Percentiles rank a stretch among this genome's conserved stretches.
phyloP scores from a whole-genome alignment of 139 green algal species.

The Asterochloris erici region DNA sequence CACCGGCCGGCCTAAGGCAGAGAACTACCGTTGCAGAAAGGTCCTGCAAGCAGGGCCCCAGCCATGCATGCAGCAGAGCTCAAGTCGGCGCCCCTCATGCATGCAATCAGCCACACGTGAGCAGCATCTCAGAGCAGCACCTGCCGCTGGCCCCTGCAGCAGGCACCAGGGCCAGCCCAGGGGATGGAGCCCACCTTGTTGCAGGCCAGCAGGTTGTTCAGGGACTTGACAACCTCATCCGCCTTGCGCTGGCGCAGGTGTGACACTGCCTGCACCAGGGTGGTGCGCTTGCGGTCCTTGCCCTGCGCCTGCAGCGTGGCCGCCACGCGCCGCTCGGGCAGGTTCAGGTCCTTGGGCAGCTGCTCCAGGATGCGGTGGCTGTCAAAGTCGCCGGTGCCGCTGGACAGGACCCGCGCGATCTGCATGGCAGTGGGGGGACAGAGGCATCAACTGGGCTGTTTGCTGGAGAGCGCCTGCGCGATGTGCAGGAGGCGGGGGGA shows the following conservation, averaged over 20 bases:
- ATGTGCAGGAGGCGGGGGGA: too few species aligned
- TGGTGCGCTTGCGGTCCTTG: conserved; percentile 69
- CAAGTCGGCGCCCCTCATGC: too few species aligned
- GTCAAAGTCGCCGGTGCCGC: conserved; percentile 71
- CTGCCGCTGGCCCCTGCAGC: too few species aligned
- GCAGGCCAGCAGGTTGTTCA: conserved; percentile 66
- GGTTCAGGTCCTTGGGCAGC: conserved; percentile 63
- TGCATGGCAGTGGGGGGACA: neutral
- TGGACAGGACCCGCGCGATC: conserved; percentile 28
- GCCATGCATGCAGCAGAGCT: too few species aligned
- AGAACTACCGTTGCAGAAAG: neutral
- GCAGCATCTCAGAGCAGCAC: too few species aligned
- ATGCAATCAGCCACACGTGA: too few species aligned
- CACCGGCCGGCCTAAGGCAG: neutral
- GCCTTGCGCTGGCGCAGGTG: conserved; percentile 72
- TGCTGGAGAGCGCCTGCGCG: too few species aligned
- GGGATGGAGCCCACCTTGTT: conserved; percentile 25
- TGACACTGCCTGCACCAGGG: conserved; percentile 72
- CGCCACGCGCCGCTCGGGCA: conserved; percentile 48
- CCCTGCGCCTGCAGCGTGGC: conserved; percentile 50
- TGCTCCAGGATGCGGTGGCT: conserved; percentile 59
- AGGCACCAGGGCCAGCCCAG: too few species aligned
- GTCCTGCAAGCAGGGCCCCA: neutral
- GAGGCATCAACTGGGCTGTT: too few species aligned
- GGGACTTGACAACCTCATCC: conserved; percentile 38